Percentiles rank a stretch among this genome's conserved stretches.
Evolutionary conservation across 2,329 filamentous ascomycete genomes (phyloP).

Genomic region (Venturia asperata): DNA sequence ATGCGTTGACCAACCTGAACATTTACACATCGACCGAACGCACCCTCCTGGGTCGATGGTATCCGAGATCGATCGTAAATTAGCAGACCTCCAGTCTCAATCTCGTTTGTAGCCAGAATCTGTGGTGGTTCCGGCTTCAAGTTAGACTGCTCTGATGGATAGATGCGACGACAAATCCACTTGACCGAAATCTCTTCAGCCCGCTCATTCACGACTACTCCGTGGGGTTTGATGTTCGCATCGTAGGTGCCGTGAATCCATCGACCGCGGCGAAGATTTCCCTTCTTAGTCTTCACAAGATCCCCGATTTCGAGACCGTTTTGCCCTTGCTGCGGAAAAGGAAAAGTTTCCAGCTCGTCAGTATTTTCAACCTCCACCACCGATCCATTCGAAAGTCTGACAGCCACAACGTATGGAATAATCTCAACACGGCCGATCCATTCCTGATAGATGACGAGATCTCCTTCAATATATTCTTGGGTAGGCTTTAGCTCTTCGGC

Average conservation of each 20-base stretch:
- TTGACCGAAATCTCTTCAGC: slow-evolving; percentile 17
- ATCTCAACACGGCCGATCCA: slow-evolving; percentile 51
- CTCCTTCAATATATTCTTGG: slow-evolving; percentile 28
- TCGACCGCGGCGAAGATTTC: slow-evolving; percentile 43
- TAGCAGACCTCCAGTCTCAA: slow-evolving; percentile 37
- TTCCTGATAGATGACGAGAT: slow-evolving; percentile 29
- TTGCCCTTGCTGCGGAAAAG: slow-evolving; percentile 30
- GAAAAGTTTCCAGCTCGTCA: slow-evolving; percentile 34
- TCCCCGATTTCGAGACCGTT: slow-evolving; percentile 42
- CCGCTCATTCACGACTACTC: slow-evolving; percentile 47
- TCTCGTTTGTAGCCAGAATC: slow-evolving; percentile 26
- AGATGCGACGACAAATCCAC: slow-evolving; percentile 23
- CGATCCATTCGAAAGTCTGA: slow-evolving; percentile 46
- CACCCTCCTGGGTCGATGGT: slow-evolving; percentile 22
- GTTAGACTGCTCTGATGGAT: slow-evolving; percentile 20
- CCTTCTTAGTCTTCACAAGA: slow-evolving; percentile 32
- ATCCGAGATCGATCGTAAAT: slow-evolving; percentile 37
- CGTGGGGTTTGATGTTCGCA: slow-evolving; percentile 42
- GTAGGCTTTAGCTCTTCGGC: slow-evolving; percentile 21
- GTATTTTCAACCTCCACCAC: slow-evolving; percentile 47
- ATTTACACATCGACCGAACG: slow-evolving; percentile 27
- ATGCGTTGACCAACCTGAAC: slow-evolving; percentile 44
- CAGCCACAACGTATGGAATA: slow-evolving; percentile 42
- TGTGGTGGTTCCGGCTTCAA: slow-evolving; percentile 25
- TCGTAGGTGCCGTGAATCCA: slow-evolving; percentile 49